Conservation (phyloP, 192 early-diverging fungal genomes). For the Coemansia guatemalensis region DNA sequence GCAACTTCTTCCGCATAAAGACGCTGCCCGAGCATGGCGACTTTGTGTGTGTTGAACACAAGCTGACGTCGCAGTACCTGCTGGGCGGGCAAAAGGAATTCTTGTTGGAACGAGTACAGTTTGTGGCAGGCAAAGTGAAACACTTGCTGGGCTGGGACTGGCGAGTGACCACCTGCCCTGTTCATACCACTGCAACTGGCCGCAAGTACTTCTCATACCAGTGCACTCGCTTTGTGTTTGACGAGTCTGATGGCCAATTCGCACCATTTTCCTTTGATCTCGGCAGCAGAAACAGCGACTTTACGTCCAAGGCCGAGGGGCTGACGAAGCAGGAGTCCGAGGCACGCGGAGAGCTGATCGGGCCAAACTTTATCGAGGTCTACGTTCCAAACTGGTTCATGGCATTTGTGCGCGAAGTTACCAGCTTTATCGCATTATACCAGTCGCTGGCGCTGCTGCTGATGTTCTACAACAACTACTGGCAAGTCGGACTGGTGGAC, state of each 20-base stretch:
- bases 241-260: conserved; percentile 56
- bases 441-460: conserved; percentile 57
- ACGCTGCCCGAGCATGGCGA: conserved; percentile 33
- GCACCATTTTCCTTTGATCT: conserved; percentile 59
- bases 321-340: conserved; percentile 55
- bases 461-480: conserved; percentile 59
- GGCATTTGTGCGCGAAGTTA: conserved; percentile 61
- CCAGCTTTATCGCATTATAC: conserved; percentile 59
- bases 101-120: conserved; percentile 28
- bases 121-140: conserved; percentile 15
- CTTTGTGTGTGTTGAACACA: conserved; percentile 54
- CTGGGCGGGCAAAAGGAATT: conserved; percentile 34
- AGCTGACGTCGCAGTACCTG: conserved; percentile 31
- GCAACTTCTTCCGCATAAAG: conserved; percentile 58
- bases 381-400: conserved; percentile 57
- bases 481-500: conserved; percentile 57
- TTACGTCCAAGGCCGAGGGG: conserved; percentile 51
- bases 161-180: conserved; percentile 38
- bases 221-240: conserved; percentile 73
- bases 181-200: conserved; percentile 53
- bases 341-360: conserved; percentile 59
- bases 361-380: conserved; percentile 71
- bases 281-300: conserved; percentile 53
- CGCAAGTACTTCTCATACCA: conserved; percentile 67
- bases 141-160: conserved; percentile 41